A percentile compares a stretch with the other conserved stretches of the same genome.
phyloP scores from a whole-genome alignment of 805 yeast species.

The Kluyveromyces starmeri region DNA sequence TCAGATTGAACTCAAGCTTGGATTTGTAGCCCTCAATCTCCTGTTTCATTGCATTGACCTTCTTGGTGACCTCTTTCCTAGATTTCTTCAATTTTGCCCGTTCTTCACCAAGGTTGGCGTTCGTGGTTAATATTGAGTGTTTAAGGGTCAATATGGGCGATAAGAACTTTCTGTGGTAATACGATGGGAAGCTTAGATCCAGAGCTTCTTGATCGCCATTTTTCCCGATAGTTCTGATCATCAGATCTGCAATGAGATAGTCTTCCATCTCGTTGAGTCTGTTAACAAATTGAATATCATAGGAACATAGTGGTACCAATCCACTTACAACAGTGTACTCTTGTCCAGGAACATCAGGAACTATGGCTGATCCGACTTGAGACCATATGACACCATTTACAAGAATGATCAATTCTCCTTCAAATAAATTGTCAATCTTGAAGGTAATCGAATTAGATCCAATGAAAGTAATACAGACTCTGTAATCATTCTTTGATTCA shows the following conservation, averaged over 20 bases:
- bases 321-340: slow-evolving; percentile 55
- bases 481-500: slow-evolving; percentile 27
- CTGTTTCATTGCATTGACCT: slow-evolving; percentile 38
- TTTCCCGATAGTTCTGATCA: slow-evolving; percentile 30
- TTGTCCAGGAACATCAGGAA: slow-evolving; percentile 33
- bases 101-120: slow-evolving; percentile 49
- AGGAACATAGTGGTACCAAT: slow-evolving; percentile 53
- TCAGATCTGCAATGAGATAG: slow-evolving; percentile 32
- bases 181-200: slow-evolving; percentile 29
- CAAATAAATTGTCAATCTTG: slow-evolving; percentile 37
- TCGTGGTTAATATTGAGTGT: slow-evolving; percentile 56
- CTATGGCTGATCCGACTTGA: slow-evolving; percentile 44
- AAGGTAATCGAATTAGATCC: slow-evolving; percentile 46
- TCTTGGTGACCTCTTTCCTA: slow-evolving; percentile 50
- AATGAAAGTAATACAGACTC: slow-evolving; percentile 39
- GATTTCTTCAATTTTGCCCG: slow-evolving; percentile 46
- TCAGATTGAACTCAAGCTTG: slow-evolving; percentile 39
- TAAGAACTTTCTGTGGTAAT: slow-evolving; percentile 32
- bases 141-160: slow-evolving; percentile 59
- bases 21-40: slow-evolving; percentile 49
- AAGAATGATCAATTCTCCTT: slow-evolving; percentile 35
- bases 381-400: slow-evolving; percentile 68
- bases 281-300: slow-evolving; percentile 42
- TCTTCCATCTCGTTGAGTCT: slow-evolving; percentile 28
- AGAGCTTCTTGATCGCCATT: slow-evolving; percentile 12